A percentile compares a stretch with the other conserved stretches of the same genome.
phyloP scores from a whole-genome alignment of 2,329 filamentous ascomycete species.

The Claviceps arundinis region DNA sequence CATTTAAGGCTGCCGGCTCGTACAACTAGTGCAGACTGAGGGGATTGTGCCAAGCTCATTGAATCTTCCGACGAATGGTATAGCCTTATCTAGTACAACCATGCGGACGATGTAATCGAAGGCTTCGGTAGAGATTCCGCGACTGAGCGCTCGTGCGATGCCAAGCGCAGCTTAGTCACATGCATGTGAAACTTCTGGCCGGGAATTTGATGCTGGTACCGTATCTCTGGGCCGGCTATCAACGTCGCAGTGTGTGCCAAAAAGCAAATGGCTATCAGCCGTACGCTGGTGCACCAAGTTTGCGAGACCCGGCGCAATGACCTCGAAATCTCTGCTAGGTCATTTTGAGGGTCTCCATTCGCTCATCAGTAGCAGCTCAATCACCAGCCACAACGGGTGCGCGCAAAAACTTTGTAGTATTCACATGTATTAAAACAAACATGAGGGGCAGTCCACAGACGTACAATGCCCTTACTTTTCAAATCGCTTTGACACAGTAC shows the following conservation, averaged over 20 bases:
- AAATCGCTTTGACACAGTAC: conserved; percentile 70
- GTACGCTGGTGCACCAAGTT: not conserved
- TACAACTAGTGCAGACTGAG: conserved; percentile 18
- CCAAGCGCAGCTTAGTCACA: conserved; percentile 8
- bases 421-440: not conserved
- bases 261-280: not conserved
- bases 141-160: conserved; percentile 15
- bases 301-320: not conserved
- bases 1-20: conserved; percentile 12
- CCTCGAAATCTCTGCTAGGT: too few relatives aligned
- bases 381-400: not conserved
- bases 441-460: not conserved
- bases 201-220: not conserved
- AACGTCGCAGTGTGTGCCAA: not conserved
- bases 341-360: too few relatives aligned
- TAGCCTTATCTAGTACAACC: conserved; percentile 20
- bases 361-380: not conserved
- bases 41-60: conserved; percentile 23
- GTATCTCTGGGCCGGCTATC: not conserved
- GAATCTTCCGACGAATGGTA: conserved; percentile 14
- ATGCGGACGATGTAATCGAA: conserved; percentile 16
- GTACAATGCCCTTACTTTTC: conserved; percentile 25
- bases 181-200: not conserved
- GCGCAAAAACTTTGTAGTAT: not conserved
- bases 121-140: conserved; percentile 15